Base-by-base conservation (phyloP, 2,329 filamentous ascomycete genomes). In the Paraphaeosphaeria sporulosa region DNA sequence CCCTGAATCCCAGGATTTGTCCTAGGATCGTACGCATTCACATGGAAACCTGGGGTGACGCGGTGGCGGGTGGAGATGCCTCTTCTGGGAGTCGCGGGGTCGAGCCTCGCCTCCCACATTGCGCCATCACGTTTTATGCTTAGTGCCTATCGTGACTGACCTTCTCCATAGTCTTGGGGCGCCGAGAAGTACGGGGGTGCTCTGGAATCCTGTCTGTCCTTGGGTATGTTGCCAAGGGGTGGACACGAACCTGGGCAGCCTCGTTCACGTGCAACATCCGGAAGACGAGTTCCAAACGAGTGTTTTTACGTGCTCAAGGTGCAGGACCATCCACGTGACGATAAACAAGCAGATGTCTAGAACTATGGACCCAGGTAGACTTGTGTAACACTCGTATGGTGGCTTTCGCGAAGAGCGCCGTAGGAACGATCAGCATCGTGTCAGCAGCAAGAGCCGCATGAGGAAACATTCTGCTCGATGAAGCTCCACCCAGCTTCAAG, bases 11-110 rank as follows among this genome's bases (percentile, higher is more conserved):
- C 27, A 32, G 27, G 8, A 27, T 34, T n/a, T 4, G 32, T 8
- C 13, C 19, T 25, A 40, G 32, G 48, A 51, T 25, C 48, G 48
- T 51, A n/a, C 30, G 21, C 19, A 38, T 48, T 51, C 48, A 51
- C 48, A 40, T 51, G 48, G 38, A n/a, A 36, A 38, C 12, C 30
- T 38, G 48, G 48, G 32, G 48, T 25, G 13, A 19, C 48, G 48
- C 48, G n/a, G 27, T 12, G 3, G 30, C 48, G 48, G 48, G 23
- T 25, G 10, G 15, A 38, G 48, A 51, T 51, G 21, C 48, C 48
- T 51, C 9, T 38, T 51, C 32, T 40, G 48, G 48, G 23, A 23
- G n/a, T 25, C 15, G 48, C 15, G 48, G 32, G 48, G 32, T 40
- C 4, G 46, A 25, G 27, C 27, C 15, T 50, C 30, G 27, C 27